Conservation (phyloP, 345 rosid genomes). For the Populus simonii region DNA sequence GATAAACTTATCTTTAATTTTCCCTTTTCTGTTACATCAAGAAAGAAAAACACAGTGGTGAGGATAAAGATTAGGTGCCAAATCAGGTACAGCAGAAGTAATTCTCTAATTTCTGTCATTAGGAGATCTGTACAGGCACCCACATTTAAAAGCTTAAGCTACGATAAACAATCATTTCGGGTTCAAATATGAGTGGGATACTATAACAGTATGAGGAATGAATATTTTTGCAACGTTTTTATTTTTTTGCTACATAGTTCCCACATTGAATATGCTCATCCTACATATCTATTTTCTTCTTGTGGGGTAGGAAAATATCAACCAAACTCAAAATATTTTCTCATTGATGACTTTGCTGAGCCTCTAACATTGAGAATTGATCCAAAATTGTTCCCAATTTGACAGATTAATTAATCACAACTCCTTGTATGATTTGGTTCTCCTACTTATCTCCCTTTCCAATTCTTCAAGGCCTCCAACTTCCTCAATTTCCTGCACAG, state of each 20-base stretch:
- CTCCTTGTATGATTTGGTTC: slow-evolving; percentile 6
- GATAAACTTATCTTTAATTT: not conserved
- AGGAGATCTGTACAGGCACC: not conserved
- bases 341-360: not conserved
- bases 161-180: not conserved
- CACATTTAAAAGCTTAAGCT: not conserved
- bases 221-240: not conserved
- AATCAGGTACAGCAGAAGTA: not conserved
- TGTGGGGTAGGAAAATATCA: not conserved
- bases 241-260: not conserved
- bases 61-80: not conserved
- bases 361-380: not conserved
- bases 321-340: not conserved
- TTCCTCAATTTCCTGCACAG: slow-evolving; percentile 50
- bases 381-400: not conserved
- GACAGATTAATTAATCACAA: not conserved
- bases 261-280: not conserved
- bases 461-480: slow-evolving; percentile 51
- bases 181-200: not conserved
- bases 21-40: not conserved
- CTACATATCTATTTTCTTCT: not conserved
- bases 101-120: not conserved
- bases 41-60: not conserved
- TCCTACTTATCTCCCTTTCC: slow-evolving; percentile 34
- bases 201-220: not conserved